These are phyloP conservation scores for Leptographium wingfieldii DNA, from an alignment of 2,329 filamentous ascomycete species.

Conservation along the genomic window DNA sequence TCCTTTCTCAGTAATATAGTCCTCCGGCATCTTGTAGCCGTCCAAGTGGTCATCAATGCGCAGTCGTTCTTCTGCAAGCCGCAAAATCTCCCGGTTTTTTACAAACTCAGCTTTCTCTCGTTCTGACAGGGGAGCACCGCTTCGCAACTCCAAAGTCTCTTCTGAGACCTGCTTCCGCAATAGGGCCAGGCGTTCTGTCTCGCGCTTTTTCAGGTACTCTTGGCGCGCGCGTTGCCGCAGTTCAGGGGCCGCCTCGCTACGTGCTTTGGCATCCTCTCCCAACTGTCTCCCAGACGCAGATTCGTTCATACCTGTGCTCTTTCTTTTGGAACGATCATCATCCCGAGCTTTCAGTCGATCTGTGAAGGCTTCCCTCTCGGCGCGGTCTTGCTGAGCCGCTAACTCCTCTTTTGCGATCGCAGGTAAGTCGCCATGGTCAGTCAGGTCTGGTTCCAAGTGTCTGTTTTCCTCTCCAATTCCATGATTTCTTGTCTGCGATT, in stretches of 20 bases:
- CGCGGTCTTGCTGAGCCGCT: constrained; percentile 52
- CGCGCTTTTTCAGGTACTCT: constrained; percentile 86
- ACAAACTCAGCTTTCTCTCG: constrained; percentile 79
- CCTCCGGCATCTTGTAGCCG: constrained; percentile 85
- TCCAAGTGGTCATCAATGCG: constrained; percentile 85
- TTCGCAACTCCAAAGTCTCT: constrained; percentile 68
- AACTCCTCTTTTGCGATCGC: constrained; percentile 46
- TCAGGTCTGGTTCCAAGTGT: background rate
- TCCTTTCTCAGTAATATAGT: constrained; percentile 88
- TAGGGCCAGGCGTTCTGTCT: constrained; percentile 73
- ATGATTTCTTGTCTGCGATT: background rate
- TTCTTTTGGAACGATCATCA: constrained; percentile 54
- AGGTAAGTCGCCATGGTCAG: constrained; percentile 38
- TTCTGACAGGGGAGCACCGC: constrained; percentile 61
- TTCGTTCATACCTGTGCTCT: constrained; percentile 42
- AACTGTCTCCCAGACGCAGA: constrained; percentile 38
- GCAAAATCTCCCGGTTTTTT: constrained; percentile 70
- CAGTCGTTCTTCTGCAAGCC: constrained; percentile 71
- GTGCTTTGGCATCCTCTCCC: constrained; percentile 54
- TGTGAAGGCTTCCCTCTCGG: constrained; percentile 71
- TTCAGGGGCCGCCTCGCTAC: constrained; percentile 63
- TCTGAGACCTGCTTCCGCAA: constrained; percentile 82
- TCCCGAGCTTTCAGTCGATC: constrained; percentile 62
- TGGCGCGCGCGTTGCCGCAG: constrained; percentile 75
- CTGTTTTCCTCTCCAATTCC: constrained; percentile 14